Evolutionary conservation across 23 red algal genomes (phyloP).

Genomic region (Gracilaria domingensis): DNA sequence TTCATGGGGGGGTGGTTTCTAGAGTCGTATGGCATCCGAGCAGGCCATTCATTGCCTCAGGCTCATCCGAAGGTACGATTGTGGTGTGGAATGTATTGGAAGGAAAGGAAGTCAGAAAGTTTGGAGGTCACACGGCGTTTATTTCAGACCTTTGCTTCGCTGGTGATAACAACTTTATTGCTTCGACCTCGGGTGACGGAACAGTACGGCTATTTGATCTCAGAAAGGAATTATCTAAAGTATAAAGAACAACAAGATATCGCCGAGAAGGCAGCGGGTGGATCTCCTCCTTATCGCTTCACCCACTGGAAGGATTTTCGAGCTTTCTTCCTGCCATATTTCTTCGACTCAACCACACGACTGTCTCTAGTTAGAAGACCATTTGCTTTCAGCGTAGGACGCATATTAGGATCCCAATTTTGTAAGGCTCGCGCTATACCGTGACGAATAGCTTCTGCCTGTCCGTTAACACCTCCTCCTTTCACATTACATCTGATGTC

Average conservation of each 20-base stretch:
- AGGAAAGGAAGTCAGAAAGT: slow-evolving; percentile 47
- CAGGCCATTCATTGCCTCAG: slow-evolving; percentile 55
- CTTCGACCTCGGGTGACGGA: slow-evolving; percentile 71
- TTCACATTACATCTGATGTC: slow-evolving; percentile 64
- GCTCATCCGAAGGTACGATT: slow-evolving; percentile 62
- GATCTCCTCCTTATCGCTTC: slow-evolving; percentile 45
- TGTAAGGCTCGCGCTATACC: slow-evolving; percentile 84
- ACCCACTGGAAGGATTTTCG: slow-evolving; percentile 77
- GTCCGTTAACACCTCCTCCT: slow-evolving; percentile 86
- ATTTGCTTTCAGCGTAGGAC: slow-evolving; percentile 68
- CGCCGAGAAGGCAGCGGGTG: background rate
- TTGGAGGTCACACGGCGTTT: slow-evolving; percentile 62
- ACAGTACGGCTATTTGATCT: slow-evolving; percentile 74
- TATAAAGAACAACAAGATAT: background rate
- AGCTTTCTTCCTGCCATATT: slow-evolving; percentile 86
- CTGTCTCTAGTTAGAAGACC: slow-evolving; percentile 86
- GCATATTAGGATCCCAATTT: slow-evolving; percentile 64
- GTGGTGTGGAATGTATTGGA: slow-evolving; percentile 66
- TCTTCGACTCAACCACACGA: slow-evolving; percentile 91
- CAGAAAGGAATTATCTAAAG: slow-evolving; percentile 18
- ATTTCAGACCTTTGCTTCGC: slow-evolving; percentile 72
- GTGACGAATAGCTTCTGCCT: slow-evolving; percentile 90
- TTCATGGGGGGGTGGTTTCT: slow-evolving; percentile 65
- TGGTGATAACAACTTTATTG: slow-evolving; percentile 52
- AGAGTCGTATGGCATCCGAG: slow-evolving; percentile 74